These are phyloP conservation scores for Leccinum cinnamomeum DNA, from an alignment of 1,284 basidiomycete genomes.

Conservation along the genomic window DNA sequence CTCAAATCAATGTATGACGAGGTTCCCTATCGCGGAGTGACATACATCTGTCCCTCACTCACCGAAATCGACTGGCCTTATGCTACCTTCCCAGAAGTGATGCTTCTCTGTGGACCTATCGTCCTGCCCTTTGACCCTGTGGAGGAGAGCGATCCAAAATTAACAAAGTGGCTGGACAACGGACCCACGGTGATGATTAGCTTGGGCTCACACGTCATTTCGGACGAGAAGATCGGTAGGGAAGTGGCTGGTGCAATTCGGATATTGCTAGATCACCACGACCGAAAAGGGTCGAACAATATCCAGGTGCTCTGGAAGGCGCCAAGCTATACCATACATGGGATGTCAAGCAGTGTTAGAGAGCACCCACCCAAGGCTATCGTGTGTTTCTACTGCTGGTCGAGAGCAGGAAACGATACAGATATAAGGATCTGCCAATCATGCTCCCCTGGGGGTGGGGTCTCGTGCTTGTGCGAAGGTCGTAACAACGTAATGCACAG, in stretches of 20 bases:
- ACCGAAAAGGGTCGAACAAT: neutral
- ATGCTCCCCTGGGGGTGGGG: too few relatives aligned
- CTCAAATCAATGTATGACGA: neutral
- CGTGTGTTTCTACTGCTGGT: too few relatives aligned
- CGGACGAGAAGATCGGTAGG: neutral
- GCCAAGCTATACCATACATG: too few relatives aligned
- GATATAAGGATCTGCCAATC: too few relatives aligned
- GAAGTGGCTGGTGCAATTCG: conserved; percentile 9
- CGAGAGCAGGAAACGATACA: too few relatives aligned
- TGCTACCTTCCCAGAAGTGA: neutral
- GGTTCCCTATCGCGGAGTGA: neutral
- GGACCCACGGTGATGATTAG: conserved; percentile 13
- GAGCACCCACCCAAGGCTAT: too few relatives aligned
- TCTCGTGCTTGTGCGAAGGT: too few relatives aligned
- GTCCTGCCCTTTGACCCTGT: conserved; percentile 13
- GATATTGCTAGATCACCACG: conserved; percentile 9
- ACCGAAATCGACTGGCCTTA: conserved; percentile 1
- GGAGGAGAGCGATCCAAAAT: conserved; percentile 10
- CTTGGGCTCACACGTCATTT: conserved; percentile 2
- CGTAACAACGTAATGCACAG: too few relatives aligned
- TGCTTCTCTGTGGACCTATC: conserved; percentile 12
- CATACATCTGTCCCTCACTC: conserved; percentile 7
- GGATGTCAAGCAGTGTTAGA: too few relatives aligned
- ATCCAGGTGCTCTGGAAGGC: conserved; percentile 14
- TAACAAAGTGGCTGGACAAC: conserved; percentile 13